Conservation (phyloP, 169 alveolate species). For the Cyclospora cayetanensis region DNA sequence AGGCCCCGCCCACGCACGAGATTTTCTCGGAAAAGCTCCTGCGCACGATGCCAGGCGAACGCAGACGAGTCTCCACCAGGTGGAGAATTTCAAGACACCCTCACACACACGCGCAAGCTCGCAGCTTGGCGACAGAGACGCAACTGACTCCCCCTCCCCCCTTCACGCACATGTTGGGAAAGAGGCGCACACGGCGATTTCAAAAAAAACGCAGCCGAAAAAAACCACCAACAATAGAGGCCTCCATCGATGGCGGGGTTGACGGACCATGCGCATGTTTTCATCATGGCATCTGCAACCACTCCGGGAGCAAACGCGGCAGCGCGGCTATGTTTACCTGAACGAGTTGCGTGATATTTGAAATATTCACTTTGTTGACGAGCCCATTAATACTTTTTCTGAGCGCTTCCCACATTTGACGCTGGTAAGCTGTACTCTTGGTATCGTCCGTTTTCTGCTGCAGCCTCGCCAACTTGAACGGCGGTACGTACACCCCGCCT, state of each 20-base stretch:
- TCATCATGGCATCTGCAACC: background rate
- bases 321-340: slow-evolving; percentile 22
- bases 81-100: no score
- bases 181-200: no score
- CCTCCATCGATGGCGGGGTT: background rate
- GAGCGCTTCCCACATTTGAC: slow-evolving; percentile 97
- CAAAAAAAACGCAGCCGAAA: no score
- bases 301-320: background rate
- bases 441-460: slow-evolving; percentile 90
- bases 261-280: background rate
- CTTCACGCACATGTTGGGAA: no score
- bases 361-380: slow-evolving; percentile 95
- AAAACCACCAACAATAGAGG: background rate
- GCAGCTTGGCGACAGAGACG: no score
- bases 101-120: no score
- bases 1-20: slow-evolving; percentile 98
- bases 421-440: slow-evolving; percentile 91
- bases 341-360: slow-evolving; percentile 86
- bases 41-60: no score
- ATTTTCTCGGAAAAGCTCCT: slow-evolving; percentile 97
- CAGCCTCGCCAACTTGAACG: slow-evolving; percentile 94
- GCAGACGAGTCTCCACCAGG: no score
- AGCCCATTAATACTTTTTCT: slow-evolving; percentile 96
- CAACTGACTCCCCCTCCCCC: no score
- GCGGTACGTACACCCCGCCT: slow-evolving; percentile 98